These are phyloP conservation scores for Simmondsia chinensis DNA, from an alignment of 148 eudicot species.

Conservation along the genomic window DNA sequence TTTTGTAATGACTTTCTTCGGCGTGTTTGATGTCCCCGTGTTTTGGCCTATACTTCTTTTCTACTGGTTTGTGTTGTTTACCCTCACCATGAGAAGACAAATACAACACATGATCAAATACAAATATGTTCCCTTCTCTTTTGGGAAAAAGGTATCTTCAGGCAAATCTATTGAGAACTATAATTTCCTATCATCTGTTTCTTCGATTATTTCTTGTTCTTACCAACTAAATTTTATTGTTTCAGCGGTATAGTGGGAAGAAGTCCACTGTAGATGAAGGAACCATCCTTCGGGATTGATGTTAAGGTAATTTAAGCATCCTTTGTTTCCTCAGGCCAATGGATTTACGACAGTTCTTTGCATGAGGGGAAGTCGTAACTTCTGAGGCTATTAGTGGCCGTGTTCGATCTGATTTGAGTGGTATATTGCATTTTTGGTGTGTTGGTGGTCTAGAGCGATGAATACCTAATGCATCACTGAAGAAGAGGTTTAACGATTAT, in stretches of 20 bases:
- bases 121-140: slow-evolving; percentile 52
- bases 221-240: slow-evolving; percentile 6
- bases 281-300: slow-evolving; percentile 30
- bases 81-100: slow-evolving; percentile 57
- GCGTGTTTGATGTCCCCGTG: slow-evolving; percentile 53
- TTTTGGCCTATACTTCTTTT: slow-evolving; percentile 58
- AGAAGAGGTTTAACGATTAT: too few relatives aligned
- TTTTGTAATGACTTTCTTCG: slow-evolving; percentile 39
- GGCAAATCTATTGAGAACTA: not conserved
- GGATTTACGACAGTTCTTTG: too few relatives aligned
- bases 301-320: slow-evolving; percentile 11
- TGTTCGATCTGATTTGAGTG: too few relatives aligned
- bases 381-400: too few relatives aligned
- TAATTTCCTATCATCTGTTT: not conserved
- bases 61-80: slow-evolving; percentile 54
- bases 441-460: too few relatives aligned
- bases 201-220: slow-evolving; percentile 1
- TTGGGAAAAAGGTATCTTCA: slow-evolving; percentile 45
- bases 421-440: too few relatives aligned
- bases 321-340: not conserved
- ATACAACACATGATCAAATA: slow-evolving; percentile 56
- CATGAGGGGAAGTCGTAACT: too few relatives aligned
- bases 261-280: slow-evolving; percentile 24
- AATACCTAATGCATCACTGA: too few relatives aligned
- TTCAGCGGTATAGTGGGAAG: slow-evolving; percentile 31